These are phyloP conservation scores for Clarireedia homoeocarpa DNA, from an alignment of 2,329 filamentous ascomycete genomes.

Conservation along the genomic window DNA sequence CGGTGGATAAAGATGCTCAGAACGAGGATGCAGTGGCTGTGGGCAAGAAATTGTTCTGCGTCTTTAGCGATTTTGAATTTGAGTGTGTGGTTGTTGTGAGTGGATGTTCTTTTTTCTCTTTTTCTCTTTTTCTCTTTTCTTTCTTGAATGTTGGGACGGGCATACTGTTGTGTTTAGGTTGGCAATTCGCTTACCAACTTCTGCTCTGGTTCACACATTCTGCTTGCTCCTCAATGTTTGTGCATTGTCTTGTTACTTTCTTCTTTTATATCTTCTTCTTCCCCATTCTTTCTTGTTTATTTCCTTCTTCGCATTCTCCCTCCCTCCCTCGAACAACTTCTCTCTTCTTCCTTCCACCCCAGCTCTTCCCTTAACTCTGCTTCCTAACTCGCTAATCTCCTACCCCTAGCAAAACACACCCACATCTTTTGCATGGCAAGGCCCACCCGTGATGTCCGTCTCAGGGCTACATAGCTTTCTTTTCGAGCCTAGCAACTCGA, in stretches of 20 bases:
- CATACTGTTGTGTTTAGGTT: too few relatives aligned
- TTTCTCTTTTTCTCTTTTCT: too few relatives aligned
- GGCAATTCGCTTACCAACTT: too few relatives aligned
- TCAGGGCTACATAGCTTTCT: background rate
- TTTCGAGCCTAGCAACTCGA: background rate
- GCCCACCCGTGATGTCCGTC: background rate
- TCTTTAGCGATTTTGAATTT: background rate
- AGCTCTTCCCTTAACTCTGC: background rate
- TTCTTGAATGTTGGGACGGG: background rate
- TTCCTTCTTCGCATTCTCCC: too few relatives aligned
- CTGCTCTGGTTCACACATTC: too few relatives aligned
- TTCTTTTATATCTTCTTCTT: too few relatives aligned
- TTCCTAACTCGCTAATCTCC: background rate
- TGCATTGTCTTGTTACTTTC: too few relatives aligned
- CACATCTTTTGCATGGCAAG: background rate
- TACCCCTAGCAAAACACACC: background rate
- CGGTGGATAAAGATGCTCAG: background rate
- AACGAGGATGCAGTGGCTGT: background rate
- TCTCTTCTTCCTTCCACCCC: background rate
- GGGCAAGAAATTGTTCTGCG: background rate
- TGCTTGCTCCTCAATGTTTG: too few relatives aligned
- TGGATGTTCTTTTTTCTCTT: too few relatives aligned
- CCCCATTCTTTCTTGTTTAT: too few relatives aligned
- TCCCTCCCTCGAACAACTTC: too few relatives aligned
- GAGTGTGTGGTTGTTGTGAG: background rate